These are phyloP conservation scores for Phialophora expanda DNA, from an alignment of 2,329 filamentous ascomycete genomes.

Conservation along the genomic window DNA sequence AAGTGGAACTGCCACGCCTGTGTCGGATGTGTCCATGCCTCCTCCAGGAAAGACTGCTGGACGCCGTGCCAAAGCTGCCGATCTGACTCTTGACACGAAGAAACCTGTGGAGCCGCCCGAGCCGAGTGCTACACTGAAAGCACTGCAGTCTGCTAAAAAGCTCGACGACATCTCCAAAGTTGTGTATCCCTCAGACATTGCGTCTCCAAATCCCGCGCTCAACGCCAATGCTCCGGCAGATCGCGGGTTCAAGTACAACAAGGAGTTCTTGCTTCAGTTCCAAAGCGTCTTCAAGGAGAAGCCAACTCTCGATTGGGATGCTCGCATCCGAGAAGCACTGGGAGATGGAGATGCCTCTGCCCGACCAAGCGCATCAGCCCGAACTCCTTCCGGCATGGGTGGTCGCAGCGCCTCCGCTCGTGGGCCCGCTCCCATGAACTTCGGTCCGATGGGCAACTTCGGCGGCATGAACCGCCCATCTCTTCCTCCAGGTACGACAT, in stretches of 20 bases:
- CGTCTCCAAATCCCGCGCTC: conserved; percentile 87
- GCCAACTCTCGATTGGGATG: conserved; percentile 89
- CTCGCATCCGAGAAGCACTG: conserved; percentile 81
- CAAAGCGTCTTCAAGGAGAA: conserved; percentile 96
- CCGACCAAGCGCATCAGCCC: conserved; percentile 64
- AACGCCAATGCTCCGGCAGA: conserved; percentile 74
- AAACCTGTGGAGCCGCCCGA: conserved; percentile 89
- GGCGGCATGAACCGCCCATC: conserved; percentile 56
- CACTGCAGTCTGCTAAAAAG: conserved; percentile 89
- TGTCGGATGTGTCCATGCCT: conserved; percentile 53
- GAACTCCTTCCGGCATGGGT: conserved; percentile 56
- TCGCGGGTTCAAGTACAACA: conserved; percentile 92
- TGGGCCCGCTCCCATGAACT: conserved; percentile 57
- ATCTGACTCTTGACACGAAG: conserved; percentile 85
- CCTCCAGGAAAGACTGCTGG: conserved; percentile 61
- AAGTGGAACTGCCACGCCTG: conserved; percentile 54
- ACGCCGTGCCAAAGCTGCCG: conserved; percentile 78
- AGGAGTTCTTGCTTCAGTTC: conserved; percentile 94
- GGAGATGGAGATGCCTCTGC: conserved; percentile 74
- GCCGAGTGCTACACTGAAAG: conserved; percentile 90
- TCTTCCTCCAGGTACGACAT: conserved; percentile 77
- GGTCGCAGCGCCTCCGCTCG: conserved; percentile 59
- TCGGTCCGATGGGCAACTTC: conserved; percentile 72
- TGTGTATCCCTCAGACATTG: conserved; percentile 81
- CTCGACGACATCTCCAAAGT: conserved; percentile 77